These are phyloP conservation scores for Hypoxylon lenormandii DNA, from an alignment of 495 filamentous ascomycete genomes.

Conservation along the genomic window DNA sequence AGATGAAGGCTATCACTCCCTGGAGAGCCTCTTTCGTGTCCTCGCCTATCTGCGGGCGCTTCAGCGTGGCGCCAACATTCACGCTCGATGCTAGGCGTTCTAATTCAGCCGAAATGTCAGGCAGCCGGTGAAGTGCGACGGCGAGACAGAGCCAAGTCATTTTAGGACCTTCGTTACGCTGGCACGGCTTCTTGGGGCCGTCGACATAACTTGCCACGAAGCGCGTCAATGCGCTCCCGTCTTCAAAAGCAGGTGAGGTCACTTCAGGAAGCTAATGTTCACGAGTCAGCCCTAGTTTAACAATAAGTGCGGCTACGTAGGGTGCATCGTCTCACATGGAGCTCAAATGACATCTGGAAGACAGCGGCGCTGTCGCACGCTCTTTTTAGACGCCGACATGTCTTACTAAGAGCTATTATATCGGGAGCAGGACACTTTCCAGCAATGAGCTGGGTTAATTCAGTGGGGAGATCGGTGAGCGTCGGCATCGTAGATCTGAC, in stretches of 20 bases:
- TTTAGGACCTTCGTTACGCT: conserved; percentile 27
- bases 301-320: not conserved
- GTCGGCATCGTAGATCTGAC: conserved; percentile 4
- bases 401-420: conserved; percentile 27
- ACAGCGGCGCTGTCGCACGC: conserved; percentile 27
- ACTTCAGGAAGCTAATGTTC: conserved; percentile 30
- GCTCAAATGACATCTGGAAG: conserved; percentile 35
- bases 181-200: conserved; percentile 28
- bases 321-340: conserved; percentile 17
- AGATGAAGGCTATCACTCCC: conserved; percentile 31
- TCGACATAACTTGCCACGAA: conserved; percentile 31
- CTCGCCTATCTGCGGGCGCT: conserved; percentile 4
- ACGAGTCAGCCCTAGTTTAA: conserved; percentile 1
- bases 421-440: conserved; percentile 29
- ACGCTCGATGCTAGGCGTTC: conserved; percentile 14
- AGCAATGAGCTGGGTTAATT: conserved; percentile 36
- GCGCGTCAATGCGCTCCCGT: conserved; percentile 14
- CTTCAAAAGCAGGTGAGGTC: conserved; percentile 23
- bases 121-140: conserved; percentile 26
- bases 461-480: conserved; percentile 21
- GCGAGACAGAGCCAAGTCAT: conserved; percentile 38
- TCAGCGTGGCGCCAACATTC: not conserved
- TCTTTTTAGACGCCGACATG: conserved; percentile 30
- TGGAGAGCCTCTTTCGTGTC: conserved; percentile 21
- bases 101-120: conserved; percentile 6